phyloP scores from a whole-genome alignment of 2,329 filamentous ascomycete genomes.

The Colletotrichum neosansevieriae region DNA sequence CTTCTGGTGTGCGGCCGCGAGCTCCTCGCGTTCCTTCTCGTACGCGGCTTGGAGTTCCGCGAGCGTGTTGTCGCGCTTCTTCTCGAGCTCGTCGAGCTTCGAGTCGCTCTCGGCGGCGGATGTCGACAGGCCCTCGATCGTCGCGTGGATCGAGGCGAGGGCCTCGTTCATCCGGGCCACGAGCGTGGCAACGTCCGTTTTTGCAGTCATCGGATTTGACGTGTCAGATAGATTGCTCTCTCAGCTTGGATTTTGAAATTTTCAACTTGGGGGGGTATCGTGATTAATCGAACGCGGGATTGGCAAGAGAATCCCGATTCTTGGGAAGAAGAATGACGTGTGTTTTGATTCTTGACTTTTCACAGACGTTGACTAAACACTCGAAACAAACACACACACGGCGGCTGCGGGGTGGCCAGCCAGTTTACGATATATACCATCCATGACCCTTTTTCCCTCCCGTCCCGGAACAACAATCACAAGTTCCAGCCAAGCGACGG shows the following conservation, averaged over 20 bases:
- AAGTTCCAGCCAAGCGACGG: constrained; percentile 23
- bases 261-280: no score
- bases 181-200: constrained; percentile 53
- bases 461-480: constrained; percentile 13
- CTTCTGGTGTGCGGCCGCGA: constrained; percentile 46
- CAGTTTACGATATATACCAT: constrained; percentile 37
- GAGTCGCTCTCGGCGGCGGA: constrained; percentile 48
- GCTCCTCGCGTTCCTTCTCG: constrained; percentile 47
- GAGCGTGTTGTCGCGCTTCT: constrained; percentile 51
- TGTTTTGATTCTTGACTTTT: constrained; percentile 19
- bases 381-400: constrained; percentile 13
- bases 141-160: constrained; percentile 53
- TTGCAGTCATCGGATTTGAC: constrained; percentile 35
- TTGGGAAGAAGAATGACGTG: background rate
- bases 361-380: constrained; percentile 9
- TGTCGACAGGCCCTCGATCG: constrained; percentile 50
- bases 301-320: background rate
- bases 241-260: background rate
- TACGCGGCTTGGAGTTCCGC: constrained; percentile 48
- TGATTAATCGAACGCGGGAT: background rate
- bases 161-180: constrained; percentile 58
- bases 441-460: background rate
- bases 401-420: constrained; percentile 18
- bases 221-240: constrained; percentile 15
- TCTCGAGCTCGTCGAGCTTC: constrained; percentile 55